Evolutionary conservation across 169 alveolate species (phyloP).

Genomic region (Plasmodium malariae): DNA sequence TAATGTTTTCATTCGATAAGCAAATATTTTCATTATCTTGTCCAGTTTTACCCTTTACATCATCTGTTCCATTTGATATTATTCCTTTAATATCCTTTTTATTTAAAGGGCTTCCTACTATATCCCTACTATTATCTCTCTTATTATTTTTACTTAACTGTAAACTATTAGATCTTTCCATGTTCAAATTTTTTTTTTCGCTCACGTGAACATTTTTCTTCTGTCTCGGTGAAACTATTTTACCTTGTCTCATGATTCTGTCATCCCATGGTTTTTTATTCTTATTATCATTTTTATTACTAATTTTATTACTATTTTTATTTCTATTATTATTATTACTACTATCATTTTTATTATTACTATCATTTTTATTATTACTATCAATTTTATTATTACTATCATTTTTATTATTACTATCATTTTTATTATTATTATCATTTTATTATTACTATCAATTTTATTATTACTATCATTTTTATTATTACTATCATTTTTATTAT

Average conservation of each 20-base stretch:
- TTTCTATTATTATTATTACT: no score
- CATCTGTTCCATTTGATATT: background rate
- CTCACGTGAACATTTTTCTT: background rate
- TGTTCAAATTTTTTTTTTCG: background rate
- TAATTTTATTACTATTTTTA: no score
- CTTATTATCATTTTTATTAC: background rate
- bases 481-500: no score
- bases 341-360: no score
- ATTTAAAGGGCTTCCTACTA: background rate
- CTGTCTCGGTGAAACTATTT: background rate
- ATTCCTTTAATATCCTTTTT: background rate
- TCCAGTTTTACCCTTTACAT: background rate
- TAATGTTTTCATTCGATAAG: background rate
- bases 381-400: no score
- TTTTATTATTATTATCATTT: no score
- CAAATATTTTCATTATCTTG: background rate
- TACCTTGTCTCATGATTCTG: background rate
- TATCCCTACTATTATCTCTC: background rate
- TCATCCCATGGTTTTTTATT: background rate
- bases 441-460: no score
- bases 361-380: no score
- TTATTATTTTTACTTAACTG: constrained; percentile 17
- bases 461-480: no score
- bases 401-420: no score
- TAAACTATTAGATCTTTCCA: background rate